Evolutionary conservation across 768 basidiomycete species (phyloP).

Genomic region (Melanogaster broomeanus): DNA sequence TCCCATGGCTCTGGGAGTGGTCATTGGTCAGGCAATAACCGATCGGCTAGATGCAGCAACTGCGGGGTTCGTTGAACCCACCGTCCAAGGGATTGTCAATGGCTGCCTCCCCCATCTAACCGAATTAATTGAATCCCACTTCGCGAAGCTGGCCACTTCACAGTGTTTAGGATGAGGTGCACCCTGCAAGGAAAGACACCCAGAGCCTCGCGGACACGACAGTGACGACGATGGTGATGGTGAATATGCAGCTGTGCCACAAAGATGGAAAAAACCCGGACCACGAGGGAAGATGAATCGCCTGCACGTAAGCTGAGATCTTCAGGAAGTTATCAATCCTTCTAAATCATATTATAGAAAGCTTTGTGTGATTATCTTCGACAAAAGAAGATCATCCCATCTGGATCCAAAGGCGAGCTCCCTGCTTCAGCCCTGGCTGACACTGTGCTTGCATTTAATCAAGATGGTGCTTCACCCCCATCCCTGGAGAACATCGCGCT

Average conservation of each 20-base stretch:
- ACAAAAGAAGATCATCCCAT: neutral
- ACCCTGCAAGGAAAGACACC: too few species aligned
- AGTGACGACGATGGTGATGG: neutral
- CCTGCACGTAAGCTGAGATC: neutral
- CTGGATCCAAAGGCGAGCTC: neutral
- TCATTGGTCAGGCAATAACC: too few species aligned
- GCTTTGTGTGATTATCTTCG: constrained; percentile 1
- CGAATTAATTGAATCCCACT: too few species aligned
- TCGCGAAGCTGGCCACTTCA: too few species aligned
- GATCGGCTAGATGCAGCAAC: too few species aligned
- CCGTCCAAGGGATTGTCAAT: too few species aligned
- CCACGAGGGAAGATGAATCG: neutral
- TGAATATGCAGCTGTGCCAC: neutral
- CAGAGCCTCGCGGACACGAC: too few species aligned
- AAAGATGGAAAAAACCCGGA: neutral
- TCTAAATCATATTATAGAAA: neutral
- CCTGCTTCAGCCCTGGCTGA: neutral
- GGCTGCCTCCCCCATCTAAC: too few species aligned
- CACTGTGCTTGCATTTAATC: neutral
- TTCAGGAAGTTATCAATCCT: neutral
- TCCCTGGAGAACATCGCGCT: neutral
- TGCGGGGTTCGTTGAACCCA: too few species aligned
- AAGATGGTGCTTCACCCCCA: neutral
- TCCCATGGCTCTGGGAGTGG: too few species aligned
- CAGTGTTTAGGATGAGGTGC: too few species aligned